A percentile compares a stretch with the other conserved stretches of the same genome.
These are phyloP conservation scores for Hymenochaete sp. DNA, from an alignment of 1,284 basidiomycete species.

Conservation along the genomic window DNA sequence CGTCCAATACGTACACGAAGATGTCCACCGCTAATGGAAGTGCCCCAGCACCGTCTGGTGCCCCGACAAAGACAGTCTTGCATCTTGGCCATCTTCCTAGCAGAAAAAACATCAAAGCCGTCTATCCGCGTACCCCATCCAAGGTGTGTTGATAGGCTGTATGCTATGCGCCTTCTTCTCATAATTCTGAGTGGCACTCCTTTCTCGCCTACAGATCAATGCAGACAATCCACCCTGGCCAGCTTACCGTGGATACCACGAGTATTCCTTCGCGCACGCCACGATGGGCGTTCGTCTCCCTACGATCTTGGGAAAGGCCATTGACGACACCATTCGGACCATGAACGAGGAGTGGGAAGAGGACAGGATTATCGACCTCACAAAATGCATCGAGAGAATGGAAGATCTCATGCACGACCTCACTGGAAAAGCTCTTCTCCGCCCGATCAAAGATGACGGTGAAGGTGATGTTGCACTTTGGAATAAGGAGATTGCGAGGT, in stretches of 20 bases:
- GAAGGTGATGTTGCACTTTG: slow-evolving; percentile 93
- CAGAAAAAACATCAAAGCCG: slow-evolving; percentile 58
- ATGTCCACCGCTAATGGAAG: slow-evolving; percentile 6
- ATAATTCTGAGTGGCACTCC: slow-evolving; percentile 6
- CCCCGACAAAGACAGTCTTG: slow-evolving; percentile 53
- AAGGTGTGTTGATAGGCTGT: slow-evolving; percentile 34
- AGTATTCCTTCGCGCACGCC: slow-evolving; percentile 91
- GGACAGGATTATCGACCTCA: slow-evolving; percentile 81
- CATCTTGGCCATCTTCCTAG: slow-evolving; percentile 63
- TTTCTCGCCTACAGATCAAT: slow-evolving; percentile 61
- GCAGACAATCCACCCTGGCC: slow-evolving; percentile 98
- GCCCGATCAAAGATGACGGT: slow-evolving; percentile 86
- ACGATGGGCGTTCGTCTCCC: slow-evolving; percentile 92
- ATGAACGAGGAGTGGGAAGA: slow-evolving; percentile 84
- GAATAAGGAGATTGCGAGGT: slow-evolving; percentile 95
- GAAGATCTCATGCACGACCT: slow-evolving; percentile 75
- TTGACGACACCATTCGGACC: slow-evolving; percentile 86
- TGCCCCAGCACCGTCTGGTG: slow-evolving; percentile 23
- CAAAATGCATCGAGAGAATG: slow-evolving; percentile 83
- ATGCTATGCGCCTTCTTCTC: not conserved
- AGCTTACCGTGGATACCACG: slow-evolving; percentile 89
- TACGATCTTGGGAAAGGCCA: slow-evolving; percentile 93
- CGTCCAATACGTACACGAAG: slow-evolving; percentile 1
- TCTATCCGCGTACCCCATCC: slow-evolving; percentile 66
- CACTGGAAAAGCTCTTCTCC: slow-evolving; percentile 69